Conservation (phyloP, 805 yeast species). For the Torulaspora microellipsoides region DNA sequence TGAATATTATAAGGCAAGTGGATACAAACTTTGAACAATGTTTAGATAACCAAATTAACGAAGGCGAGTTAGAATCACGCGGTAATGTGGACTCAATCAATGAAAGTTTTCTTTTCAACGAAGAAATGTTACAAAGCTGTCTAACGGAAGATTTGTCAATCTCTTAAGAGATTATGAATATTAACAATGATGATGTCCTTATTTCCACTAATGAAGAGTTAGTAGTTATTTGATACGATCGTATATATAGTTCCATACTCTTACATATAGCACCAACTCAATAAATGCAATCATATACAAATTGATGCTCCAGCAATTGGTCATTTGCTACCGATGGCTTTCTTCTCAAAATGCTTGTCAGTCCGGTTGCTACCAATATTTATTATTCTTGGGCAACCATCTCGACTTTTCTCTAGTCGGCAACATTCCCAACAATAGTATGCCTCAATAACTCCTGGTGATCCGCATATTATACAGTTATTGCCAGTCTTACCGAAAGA, state of each 20-base stretch:
- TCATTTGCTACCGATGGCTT: conserved; percentile 25
- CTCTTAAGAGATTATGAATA: not conserved
- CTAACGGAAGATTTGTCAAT: conserved; percentile 4
- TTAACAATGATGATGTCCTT: no score
- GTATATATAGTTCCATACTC: not conserved
- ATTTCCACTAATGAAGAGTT: no score
- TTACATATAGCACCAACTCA: no score
- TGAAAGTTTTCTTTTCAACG: conserved; percentile 22
- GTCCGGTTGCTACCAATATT: conserved; percentile 75
- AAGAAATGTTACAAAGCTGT: conserved; percentile 13
- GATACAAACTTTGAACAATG: conserved; percentile 3
- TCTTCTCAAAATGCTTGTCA: conserved; percentile 60
- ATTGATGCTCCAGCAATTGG: not conserved
- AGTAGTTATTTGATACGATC: no score
- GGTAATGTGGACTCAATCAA: conserved; percentile 13
- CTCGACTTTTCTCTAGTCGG: conserved; percentile 69
- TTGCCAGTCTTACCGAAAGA: conserved; percentile 61
- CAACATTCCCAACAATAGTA: conserved; percentile 86
- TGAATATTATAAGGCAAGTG: conserved; percentile 28
- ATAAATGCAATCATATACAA: no score
- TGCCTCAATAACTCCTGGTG: conserved; percentile 58
- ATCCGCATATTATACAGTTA: conserved; percentile 76
- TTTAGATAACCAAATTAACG: not conserved
- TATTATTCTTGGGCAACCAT: conserved; percentile 85
- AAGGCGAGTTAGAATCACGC: conserved; percentile 1